Evolutionary conservation across 257 asterid species (phyloP), one percentile per base, ranked within the genome.

Genomic region (Ocimum tenuiflorum): DNA sequence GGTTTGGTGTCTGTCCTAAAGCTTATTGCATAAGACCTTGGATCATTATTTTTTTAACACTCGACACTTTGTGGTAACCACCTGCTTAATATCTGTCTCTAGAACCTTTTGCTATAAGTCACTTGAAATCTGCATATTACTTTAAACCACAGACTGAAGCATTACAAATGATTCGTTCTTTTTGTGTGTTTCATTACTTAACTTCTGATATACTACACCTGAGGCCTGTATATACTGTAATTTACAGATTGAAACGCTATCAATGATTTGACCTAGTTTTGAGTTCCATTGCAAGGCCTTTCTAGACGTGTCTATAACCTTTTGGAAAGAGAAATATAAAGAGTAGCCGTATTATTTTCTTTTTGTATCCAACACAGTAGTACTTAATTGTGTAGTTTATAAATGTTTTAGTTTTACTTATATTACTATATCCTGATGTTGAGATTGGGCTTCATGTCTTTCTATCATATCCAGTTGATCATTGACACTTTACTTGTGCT

Each of bases 1-100:
- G 99, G 99, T 89, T 63, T 73, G 75, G 45, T 59, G 45, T 68
- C 17, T 50, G 18, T 47, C 36, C 46, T 35, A 17, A 60, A 61
- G 10, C 51, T n/a, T 54, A 41, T 20, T 61, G 27, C 72, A 36
- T 42, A 10, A 49, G 51, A 46, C 62, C 15, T 60, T 53, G 12
- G 39, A 61, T 43, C 24, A 56, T 57, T 27, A 27, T 48, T 2
- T 31, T 2, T 31, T 60, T 36, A 72, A 38, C 52, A 9, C 74
- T 20, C 22, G 15, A 6, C 23, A 3, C 43, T 54, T 6, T 51
- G 4, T 27, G 35, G 58, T 63, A 46, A 29, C 60, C 61, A 22
- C 39, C 42, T 33, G 7, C 27, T 33, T 20, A 43, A 63, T 47
- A 8, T 68, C 36, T 29, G 62, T 38, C 18, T 63, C 51, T 39